Evolutionary conservation across 2,329 filamentous ascomycete genomes (phyloP).

Genomic region (Curvularia lunata): DNA sequence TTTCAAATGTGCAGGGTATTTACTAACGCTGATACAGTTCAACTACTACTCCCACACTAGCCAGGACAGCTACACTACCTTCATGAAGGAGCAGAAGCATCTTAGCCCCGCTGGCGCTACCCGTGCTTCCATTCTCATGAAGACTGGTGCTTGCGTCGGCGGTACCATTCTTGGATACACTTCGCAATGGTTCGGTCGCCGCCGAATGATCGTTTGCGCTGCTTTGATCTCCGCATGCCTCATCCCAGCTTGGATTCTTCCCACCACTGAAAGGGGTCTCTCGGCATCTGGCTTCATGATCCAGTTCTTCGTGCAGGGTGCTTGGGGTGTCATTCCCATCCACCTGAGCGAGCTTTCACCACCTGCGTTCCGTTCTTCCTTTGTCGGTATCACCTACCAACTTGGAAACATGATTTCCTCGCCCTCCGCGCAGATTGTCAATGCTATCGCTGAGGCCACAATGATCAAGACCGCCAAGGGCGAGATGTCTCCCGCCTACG

Average conservation of each 20-base stretch:
- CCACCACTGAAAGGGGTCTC: constrained; percentile 63
- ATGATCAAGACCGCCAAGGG: constrained; percentile 61
- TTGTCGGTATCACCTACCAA: constrained; percentile 76
- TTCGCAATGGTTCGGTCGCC: constrained; percentile 76
- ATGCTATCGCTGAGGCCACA: constrained; percentile 68
- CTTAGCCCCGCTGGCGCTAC: constrained; percentile 68
- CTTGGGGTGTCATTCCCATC: constrained; percentile 60
- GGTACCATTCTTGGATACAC: constrained; percentile 75
- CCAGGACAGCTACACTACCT: constrained; percentile 82
- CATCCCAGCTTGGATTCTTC: constrained; percentile 75
- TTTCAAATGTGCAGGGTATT: background rate
- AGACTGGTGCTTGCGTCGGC: constrained; percentile 76
- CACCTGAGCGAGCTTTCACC: constrained; percentile 77
- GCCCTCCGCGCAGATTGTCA: constrained; percentile 77
- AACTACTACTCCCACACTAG: constrained; percentile 74
- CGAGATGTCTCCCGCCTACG: constrained; percentile 70
- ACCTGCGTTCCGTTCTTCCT: constrained; percentile 71
- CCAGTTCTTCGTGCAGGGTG: constrained; percentile 60
- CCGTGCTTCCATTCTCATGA: constrained; percentile 82
- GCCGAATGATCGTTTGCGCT: constrained; percentile 68
- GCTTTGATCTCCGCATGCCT: constrained; percentile 66
- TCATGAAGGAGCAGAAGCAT: constrained; percentile 76
- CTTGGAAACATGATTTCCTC: constrained; percentile 77
- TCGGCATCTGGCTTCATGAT: constrained; percentile 72
- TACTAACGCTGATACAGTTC: constrained; percentile 53